These are phyloP conservation scores for Blastosporella zonata DNA, from an alignment of 1,284 basidiomycete species.

Conservation along the genomic window DNA sequence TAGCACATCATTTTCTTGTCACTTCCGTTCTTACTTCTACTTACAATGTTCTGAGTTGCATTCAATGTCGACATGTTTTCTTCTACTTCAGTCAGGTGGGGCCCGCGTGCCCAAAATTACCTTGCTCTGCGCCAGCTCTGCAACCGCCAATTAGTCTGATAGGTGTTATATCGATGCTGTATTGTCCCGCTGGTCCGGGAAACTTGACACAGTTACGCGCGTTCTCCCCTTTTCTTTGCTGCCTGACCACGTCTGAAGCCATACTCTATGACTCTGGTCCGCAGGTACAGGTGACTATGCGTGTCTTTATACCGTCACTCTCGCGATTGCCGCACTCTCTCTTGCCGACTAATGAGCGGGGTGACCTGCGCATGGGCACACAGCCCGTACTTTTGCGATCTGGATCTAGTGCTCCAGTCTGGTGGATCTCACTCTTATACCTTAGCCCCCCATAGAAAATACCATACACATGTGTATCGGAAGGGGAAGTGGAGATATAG, in stretches of 20 bases:
- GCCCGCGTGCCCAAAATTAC: background rate
- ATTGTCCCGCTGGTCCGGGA: conserved; percentile 11
- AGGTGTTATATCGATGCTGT: conserved; percentile 6
- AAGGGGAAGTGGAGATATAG: background rate
- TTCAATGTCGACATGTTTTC: no score
- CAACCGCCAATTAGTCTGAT: conserved; percentile 1
- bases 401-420: no score
- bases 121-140: background rate
- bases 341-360: background rate
- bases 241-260: background rate
- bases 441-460: no score
- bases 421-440: background rate
- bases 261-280: background rate
- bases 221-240: background rate
- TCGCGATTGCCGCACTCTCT: background rate
- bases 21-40: no score
- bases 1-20: no score
- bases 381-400: no score
- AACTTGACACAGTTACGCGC: background rate
- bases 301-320: background rate
- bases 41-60: no score
- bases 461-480: background rate
- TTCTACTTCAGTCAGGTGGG: conserved; percentile 6
- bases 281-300: background rate
- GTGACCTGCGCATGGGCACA: no score